Evolutionary conservation across 164 flowering plant species (phyloP).

Genomic region (Aristolochia californica): DNA sequence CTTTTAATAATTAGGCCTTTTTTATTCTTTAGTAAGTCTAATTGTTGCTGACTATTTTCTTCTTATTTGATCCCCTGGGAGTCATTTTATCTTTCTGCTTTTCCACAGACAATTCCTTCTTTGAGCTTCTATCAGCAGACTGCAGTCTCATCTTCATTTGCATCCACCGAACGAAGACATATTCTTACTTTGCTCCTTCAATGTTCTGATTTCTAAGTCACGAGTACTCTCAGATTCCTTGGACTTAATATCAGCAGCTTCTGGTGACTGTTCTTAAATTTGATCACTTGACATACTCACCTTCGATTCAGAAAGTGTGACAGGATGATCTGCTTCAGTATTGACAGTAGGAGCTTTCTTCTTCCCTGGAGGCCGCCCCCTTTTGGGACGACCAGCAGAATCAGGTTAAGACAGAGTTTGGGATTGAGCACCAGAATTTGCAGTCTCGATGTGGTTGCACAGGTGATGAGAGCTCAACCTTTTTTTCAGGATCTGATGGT

Average conservation of each 20-base stretch:
- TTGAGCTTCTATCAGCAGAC: background rate
- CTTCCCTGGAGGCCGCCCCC: constrained; percentile 18
- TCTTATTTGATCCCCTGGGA: constrained; percentile 14
- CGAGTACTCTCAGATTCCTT: constrained; percentile 23
- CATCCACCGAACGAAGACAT: background rate
- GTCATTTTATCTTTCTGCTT: constrained; percentile 20
- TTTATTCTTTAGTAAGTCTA: no score
- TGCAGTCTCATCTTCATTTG: background rate
- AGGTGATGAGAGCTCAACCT: constrained; percentile 16
- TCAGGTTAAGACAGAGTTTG: constrained; percentile 15
- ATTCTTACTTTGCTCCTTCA: background rate
- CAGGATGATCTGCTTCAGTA: constrained; percentile 9
- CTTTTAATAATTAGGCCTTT: no score
- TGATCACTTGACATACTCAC: constrained; percentile 8
- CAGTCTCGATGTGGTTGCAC: constrained; percentile 16
- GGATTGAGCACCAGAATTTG: constrained; percentile 22
- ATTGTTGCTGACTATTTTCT: no score
- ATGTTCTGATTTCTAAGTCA: constrained; percentile 29
- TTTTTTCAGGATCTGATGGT: constrained; percentile 24
- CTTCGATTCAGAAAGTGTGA: constrained; percentile 9
- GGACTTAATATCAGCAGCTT: constrained; percentile 19
- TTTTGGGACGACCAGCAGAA: constrained; percentile 22
- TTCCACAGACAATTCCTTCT: constrained; percentile 13
- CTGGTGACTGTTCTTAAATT: constrained; percentile 13
- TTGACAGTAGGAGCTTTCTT: constrained; percentile 21